A percentile compares a stretch with the other conserved stretches of the same genome.
Evolutionary conservation across 2,329 filamentous ascomycete species (phyloP).

Genomic region (Talaromyces amestolkiae): DNA sequence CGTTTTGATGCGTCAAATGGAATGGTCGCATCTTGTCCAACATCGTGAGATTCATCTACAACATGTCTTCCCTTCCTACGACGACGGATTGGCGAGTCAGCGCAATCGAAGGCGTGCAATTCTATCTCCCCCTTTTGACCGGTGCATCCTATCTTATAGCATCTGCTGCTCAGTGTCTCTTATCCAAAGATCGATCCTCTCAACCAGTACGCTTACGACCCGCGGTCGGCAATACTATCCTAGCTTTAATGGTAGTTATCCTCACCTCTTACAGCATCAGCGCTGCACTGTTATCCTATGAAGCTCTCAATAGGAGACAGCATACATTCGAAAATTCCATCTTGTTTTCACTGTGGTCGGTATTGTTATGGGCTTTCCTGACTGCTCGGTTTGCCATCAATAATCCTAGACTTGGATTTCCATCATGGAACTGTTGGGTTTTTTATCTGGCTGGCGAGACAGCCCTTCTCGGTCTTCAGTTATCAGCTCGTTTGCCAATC

Average conservation of each 20-base stretch:
- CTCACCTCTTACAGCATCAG: conserved; percentile 36
- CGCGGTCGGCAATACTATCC: conserved; percentile 42
- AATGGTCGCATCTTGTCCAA: background rate
- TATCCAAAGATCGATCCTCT: conserved; percentile 46
- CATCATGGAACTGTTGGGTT: conserved; percentile 62
- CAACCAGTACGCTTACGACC: conserved; percentile 38
- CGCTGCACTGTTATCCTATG: conserved; percentile 22
- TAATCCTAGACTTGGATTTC: conserved; percentile 57
- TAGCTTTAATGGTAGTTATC: conserved; percentile 31
- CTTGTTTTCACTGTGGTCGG: conserved; percentile 23
- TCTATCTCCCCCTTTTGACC: conserved; percentile 11
- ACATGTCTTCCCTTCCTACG: background rate
- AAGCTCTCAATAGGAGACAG: background rate
- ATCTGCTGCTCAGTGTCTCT: conserved; percentile 51
- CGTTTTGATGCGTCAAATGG: background rate
- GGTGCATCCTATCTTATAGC: conserved; percentile 54
- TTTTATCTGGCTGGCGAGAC: conserved; percentile 59
- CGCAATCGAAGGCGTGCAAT: conserved; percentile 8
- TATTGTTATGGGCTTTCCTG: conserved; percentile 63
- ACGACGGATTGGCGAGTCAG: conserved; percentile 5
- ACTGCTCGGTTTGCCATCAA: conserved; percentile 55
- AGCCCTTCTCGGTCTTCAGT: conserved; percentile 18
- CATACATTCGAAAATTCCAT: conserved; percentile 9
- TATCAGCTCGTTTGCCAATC: conserved; percentile 35
- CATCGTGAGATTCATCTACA: background rate